These are phyloP conservation scores for Dalbergia cochinchinensis DNA, from an alignment of 306 rosid species.

Conservation along the genomic window DNA sequence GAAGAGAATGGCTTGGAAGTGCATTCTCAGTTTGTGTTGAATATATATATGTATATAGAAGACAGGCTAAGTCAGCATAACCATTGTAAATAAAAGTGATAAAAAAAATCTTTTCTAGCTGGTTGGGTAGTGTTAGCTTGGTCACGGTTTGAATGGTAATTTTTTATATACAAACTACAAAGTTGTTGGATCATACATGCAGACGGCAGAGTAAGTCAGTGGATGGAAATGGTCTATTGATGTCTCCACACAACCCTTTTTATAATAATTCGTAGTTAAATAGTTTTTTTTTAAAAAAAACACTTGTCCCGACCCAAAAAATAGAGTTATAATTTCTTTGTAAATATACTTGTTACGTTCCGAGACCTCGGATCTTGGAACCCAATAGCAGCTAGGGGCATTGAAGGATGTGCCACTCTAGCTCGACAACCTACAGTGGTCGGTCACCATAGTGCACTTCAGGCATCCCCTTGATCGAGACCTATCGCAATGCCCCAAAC, in stretches of 20 bases:
- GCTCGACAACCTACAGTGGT: no score
- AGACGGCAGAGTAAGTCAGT: slow-evolving; percentile 20
- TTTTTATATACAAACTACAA: neutral
- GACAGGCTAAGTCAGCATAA: neutral
- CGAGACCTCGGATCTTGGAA: no score
- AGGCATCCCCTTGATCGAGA: no score
- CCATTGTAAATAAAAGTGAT: neutral
- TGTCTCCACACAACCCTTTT: neutral
- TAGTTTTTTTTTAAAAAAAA: neutral
- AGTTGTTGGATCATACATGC: slow-evolving; percentile 23
- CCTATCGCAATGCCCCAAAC: no score
- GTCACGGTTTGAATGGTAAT: neutral
- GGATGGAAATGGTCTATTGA: slow-evolving; percentile 35
- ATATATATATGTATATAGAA: slow-evolving; percentile 13
- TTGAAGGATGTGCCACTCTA: no score
- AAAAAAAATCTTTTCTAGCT: neutral
- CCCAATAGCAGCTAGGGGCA: no score
- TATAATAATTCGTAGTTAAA: neutral
- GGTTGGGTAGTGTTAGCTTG: slow-evolving; percentile 13
- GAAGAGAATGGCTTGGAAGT: slow-evolving; percentile 30
- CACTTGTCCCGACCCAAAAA: neutral
- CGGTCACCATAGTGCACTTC: no score
- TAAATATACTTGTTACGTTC: no score
- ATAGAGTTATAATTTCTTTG: no score
- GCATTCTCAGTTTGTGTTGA: neutral